Evolutionary conservation across 306 rosid species (phyloP).

Genomic region (Nissolia schottii): DNA sequence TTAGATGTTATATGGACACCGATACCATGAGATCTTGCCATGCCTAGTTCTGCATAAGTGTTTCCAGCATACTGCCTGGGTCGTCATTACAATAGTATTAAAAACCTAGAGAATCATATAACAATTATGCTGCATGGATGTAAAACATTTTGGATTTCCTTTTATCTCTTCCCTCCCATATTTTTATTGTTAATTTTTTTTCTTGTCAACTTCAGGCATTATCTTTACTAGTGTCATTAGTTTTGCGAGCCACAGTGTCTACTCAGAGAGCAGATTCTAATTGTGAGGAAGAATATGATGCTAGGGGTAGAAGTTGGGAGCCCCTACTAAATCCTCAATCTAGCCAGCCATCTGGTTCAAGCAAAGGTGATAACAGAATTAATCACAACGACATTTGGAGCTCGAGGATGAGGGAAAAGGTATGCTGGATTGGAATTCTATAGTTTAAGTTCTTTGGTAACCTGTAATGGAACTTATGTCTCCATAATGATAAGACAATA

Average conservation of each 20-base stretch:
- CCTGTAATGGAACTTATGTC: background rate
- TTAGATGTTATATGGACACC: conserved; percentile 2
- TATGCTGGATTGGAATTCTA: conserved; percentile 29
- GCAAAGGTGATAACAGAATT: conserved; percentile 49
- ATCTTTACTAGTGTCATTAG: conserved; percentile 65
- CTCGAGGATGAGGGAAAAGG: conserved; percentile 83
- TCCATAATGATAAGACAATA: background rate
- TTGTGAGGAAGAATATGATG: conserved; percentile 46
- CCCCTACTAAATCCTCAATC: conserved; percentile 60
- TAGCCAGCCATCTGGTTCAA: conserved; percentile 53
- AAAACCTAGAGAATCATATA: background rate
- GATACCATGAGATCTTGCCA: background rate
- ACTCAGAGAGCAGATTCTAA: conserved; percentile 43
- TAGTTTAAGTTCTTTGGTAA: conserved; percentile 1
- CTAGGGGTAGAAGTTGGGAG: conserved; percentile 58
- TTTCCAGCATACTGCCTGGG: background rate
- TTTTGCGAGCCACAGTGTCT: conserved; percentile 72
- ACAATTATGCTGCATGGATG: conserved; percentile 5
- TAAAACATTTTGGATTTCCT: background rate
- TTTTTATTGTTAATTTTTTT: conserved; percentile 21
- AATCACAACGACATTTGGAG: conserved; percentile 75
- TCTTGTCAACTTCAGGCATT: conserved; percentile 50
- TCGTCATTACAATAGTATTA: background rate
- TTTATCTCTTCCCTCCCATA: background rate
- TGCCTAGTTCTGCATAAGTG: background rate